These are phyloP conservation scores for Camellia oleifera DNA, from an alignment of 179 eudicot genomes.

Conservation along the genomic window DNA sequence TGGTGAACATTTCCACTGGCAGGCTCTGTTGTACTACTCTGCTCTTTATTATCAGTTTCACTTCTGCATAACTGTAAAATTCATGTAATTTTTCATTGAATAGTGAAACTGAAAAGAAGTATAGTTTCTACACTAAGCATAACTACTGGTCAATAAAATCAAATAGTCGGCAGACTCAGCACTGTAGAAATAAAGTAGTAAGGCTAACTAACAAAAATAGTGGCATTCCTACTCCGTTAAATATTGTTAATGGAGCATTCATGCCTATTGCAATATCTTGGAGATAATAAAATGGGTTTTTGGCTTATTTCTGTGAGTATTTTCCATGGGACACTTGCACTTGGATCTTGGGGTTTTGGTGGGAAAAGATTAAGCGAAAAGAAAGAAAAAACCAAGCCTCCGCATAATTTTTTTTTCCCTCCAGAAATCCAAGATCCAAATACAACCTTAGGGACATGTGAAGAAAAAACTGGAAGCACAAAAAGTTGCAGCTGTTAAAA, in stretches of 20 bases:
- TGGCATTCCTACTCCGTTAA: neutral
- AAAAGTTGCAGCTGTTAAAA: neutral
- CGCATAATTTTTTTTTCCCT: too few relatives aligned
- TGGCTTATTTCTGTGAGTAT: neutral
- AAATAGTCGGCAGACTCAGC: neutral
- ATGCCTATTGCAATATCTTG: neutral
- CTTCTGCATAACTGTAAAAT: conserved; percentile 21
- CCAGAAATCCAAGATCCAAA: too few relatives aligned
- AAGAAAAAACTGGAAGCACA: neutral
- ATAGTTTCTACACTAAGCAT: neutral
- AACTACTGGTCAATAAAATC: neutral
- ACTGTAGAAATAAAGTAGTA: neutral
- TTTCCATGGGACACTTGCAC: neutral
- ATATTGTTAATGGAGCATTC: neutral
- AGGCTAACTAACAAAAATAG: neutral
- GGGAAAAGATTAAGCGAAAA: too few relatives aligned
- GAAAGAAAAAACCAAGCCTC: too few relatives aligned
- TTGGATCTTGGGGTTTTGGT: too few relatives aligned
- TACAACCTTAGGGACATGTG: neutral
- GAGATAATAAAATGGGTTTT: neutral
- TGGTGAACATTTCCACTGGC: conserved; percentile 58
- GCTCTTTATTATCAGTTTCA: neutral
- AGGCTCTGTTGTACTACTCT: conserved; percentile 14
- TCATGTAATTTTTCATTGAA: neutral
- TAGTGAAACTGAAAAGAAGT: neutral